Evolutionary conservation across 768 basidiomycete species (phyloP), one percentile per base, ranked within the genome.

Genomic region (Lentinula aciculospora): DNA sequence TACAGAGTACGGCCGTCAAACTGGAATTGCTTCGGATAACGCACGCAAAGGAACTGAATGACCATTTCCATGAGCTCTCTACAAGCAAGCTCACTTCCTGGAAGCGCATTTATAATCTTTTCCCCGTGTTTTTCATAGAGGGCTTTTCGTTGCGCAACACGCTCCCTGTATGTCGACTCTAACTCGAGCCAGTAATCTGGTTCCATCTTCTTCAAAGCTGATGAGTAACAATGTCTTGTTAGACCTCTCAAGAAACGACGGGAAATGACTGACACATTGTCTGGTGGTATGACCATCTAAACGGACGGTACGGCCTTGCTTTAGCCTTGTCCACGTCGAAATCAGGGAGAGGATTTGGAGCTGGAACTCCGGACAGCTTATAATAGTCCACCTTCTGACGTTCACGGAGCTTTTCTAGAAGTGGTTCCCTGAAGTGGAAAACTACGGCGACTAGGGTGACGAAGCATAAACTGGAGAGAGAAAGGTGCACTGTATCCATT

Each of bases 181-280:
- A 83, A 71, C 57, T 83, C 81, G n/a, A 83, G 66, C 79, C 80
- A 82, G 67, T 74, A 81, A 60, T 82, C 79, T 3, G 77, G 75
- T 49, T 82, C 81, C 61, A 82, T 69, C 44, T 67, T 72, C 66
- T 73, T 74, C 25, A 82, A 62, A 29, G 80, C 81, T 78, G 37
- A 27, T 10, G 37, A 58, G 39, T 9, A 31, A 36, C n/a, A 13
- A 27, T 9, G 21, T 32, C 15, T 12, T 23, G 4, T 51, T 13
- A 32, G 31, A 51, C 27, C 15, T 29, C 28, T 15, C 5, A 17
- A 48, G 13, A 34, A 25, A 7, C n/a, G 15, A 36, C 48, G 29
- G 27, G 37, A 15, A 5, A 54, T n/a, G n/a, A 62, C 74, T 34
- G 64, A 81, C 80, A 72, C 81, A 81, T 82, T n/a, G 69, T 81